Percentiles rank a stretch among this genome's conserved stretches.
Conservation (phyloP, 2,329 filamentous ascomycete species). For the Emericellopsis atlantica region DNA sequence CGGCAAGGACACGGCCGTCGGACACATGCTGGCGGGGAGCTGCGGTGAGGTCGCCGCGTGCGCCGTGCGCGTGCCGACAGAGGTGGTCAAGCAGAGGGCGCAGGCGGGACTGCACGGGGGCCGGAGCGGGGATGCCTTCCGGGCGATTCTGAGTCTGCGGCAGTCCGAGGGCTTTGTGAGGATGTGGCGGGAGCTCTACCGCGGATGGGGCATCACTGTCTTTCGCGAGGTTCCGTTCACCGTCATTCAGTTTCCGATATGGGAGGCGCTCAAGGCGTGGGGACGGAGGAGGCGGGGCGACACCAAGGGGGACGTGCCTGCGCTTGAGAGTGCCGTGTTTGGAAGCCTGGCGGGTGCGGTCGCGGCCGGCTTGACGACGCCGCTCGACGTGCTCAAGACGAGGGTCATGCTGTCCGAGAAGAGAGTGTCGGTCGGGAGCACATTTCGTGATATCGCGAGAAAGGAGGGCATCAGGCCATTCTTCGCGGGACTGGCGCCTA, state of each 20-base stretch:
- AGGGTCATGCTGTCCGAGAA: slow-evolving; percentile 80
- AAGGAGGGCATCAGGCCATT: slow-evolving; percentile 56
- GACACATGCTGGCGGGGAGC: slow-evolving; percentile 75
- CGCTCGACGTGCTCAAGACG: slow-evolving; percentile 93
- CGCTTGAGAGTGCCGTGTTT: slow-evolving; percentile 70
- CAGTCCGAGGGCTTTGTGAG: slow-evolving; percentile 28
- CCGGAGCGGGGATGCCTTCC: slow-evolving; percentile 52
- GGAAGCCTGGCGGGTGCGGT: slow-evolving; percentile 75
- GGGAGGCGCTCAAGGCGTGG: slow-evolving; percentile 82
- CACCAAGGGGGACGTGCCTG: slow-evolving; percentile 38
- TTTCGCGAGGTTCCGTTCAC: slow-evolving; percentile 96
- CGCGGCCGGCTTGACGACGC: slow-evolving; percentile 81
- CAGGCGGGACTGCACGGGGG: slow-evolving; percentile 76
- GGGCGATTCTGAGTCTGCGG: slow-evolving; percentile 46
- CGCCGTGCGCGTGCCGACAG: slow-evolving; percentile 82
- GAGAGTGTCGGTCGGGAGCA: slow-evolving; percentile 41
- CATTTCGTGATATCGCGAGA: slow-evolving; percentile 52
- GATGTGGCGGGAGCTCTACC: slow-evolving; percentile 76
- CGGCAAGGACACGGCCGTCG: slow-evolving; percentile 9
- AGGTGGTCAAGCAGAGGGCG: slow-evolving; percentile 93
- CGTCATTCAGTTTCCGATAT: slow-evolving; percentile 91
- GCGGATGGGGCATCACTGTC: slow-evolving; percentile 85
- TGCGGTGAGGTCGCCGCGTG: slow-evolving; percentile 87
- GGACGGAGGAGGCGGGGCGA: slow-evolving; percentile 27
- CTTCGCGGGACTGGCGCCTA: slow-evolving; percentile 65